Evolutionary conservation across 2,329 filamentous ascomycete genomes (phyloP), one percentile per base, ranked within the genome.

Genomic region (Colletotrichum paranaense): DNA sequence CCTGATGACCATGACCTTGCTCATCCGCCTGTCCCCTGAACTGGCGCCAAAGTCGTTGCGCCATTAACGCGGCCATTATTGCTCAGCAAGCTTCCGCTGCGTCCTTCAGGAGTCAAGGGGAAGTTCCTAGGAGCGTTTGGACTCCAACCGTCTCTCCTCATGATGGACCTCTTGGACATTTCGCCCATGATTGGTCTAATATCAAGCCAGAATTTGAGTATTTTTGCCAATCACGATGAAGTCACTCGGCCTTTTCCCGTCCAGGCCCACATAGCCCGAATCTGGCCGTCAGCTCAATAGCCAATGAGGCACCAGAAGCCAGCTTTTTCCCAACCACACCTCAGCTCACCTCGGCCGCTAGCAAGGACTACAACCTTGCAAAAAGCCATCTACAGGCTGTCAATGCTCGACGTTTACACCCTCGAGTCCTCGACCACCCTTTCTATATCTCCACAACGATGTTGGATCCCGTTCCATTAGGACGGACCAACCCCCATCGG

Each of bases 311-410:
- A 59, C 68, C 76, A 73, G 74, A 81, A 63, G 62, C 62, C 55
- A 77, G 77, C 71, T 70, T 80, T 76, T 80, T 75, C 74, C 76
- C 75, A 78, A 77, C 80, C 78, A 80, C 77, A 78, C 80, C 80
- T 82, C 78, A 80, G 78, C 77, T 80, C 77, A 78, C 76, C 75
- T 78, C 78, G 75, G 75, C 78, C 78, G 78, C 75, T 77, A 76
- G 68, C 68, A 59, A 73, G 74, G 75, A 75, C 73, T 68, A 70
- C 74, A 77, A 77, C 76, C 77, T 77, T 74, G 78, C 76, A 72
- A 66, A 32, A 75, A 71, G 76, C 65, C 78, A 79, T 80, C 78
- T 75, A 81, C 76, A 80, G 79, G 80, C 75, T 80, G 75, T 80
- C 79, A 63, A 81, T 77, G 71, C 73, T 76, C 67, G 74, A 73